Evolutionary conservation across 331 rosid genomes (phyloP), one percentile per base, ranked within the genome.

Genomic region (Phaseolus coccineus): DNA sequence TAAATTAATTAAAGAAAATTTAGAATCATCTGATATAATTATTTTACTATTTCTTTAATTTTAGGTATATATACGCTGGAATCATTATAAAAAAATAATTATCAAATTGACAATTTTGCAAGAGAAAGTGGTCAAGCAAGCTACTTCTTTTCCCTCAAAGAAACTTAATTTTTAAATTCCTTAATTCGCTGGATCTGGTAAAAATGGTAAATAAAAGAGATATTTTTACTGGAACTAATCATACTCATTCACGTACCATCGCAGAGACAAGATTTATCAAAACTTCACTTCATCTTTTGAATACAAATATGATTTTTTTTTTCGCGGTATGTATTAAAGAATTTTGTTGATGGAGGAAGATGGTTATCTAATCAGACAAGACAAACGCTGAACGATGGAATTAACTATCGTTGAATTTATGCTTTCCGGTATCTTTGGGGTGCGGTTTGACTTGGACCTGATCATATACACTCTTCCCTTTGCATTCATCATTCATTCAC

Each of bases 371-470:
- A 72, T 73, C 24, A 27, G 37, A 58, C n/a, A 24, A 33, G 22
- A 19, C 22, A 19, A 10, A 11, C n/a, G 28, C 47, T 27, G 33
- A 40, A 10, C 47, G 22, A 37, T 37, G 57, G 46, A 37, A 1
- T 27, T 62, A 50, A 56, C 66, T 15, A 42, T 73, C 42, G 13
- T 42, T 52, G 46, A 80, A 73, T 30, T 68, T 22, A 57, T 69
- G 81, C 37, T 27, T 0, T 10, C 68, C 37, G 66, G 65, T 15
- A 71, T 61, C 56, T 62, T n/a, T 40, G 59, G 78, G 58, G 71
- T 72, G 73, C 78, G 8, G 5, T 3, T 71, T 72, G 73, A 71
- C 78, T 5, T 22, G 28, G 8, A 24, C 19, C 33, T 39, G 3
- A 52, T 22, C 22, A 19, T n/a, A 52, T 0, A 7, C 27, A 27